Evolutionary conservation across 306 rosid species (phyloP).

Genomic region (Oemleria cerasiformis): DNA sequence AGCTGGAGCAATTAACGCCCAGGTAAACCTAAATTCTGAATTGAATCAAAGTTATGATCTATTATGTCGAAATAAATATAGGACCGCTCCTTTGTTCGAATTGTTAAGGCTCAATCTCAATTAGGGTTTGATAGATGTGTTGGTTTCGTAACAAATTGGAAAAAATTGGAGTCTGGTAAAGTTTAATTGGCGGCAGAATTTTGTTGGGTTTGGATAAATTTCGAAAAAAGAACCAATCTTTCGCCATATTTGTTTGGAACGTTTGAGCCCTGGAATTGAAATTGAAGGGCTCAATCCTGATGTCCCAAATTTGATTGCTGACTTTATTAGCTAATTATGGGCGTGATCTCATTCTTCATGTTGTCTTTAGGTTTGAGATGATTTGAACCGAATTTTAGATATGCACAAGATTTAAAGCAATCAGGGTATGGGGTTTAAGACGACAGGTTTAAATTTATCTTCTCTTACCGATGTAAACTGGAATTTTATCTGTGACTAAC

Average conservation of each 20-base stretch:
- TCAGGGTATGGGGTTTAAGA: background rate
- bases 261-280: background rate
- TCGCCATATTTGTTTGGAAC: background rate
- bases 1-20: background rate
- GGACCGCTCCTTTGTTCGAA: background rate
- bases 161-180: no score
- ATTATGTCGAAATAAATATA: background rate
- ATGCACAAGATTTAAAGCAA: background rate
- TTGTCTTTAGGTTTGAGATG: background rate
- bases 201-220: background rate
- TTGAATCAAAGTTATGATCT: background rate
- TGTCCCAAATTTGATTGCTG: background rate
- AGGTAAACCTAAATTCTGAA: background rate
- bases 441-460: background rate
- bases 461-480: background rate
- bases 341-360: background rate
- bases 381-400: background rate
- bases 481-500: background rate
- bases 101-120: background rate
- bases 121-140: background rate
- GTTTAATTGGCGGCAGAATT: background rate
- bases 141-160: background rate
- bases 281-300: background rate
- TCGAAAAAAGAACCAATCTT: background rate
- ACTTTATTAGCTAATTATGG: background rate